Evolutionary conservation across 352 stramenopile genomes (phyloP), one percentile per base, ranked within the genome.

Genomic region (Pythium phragmitis): DNA sequence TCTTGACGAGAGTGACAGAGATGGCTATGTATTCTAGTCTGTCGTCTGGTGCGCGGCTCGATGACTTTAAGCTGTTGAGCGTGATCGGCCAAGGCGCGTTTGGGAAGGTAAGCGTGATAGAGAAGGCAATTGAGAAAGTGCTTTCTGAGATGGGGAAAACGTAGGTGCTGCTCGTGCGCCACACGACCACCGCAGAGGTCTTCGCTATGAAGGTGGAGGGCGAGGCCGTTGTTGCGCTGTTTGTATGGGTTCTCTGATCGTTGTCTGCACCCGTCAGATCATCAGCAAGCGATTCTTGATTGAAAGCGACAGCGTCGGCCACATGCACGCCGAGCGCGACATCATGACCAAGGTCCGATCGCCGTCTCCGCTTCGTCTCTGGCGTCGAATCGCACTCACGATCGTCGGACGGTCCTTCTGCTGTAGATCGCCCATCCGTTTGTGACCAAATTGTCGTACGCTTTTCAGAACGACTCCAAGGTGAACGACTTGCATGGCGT

Each of bases 21-120:
- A 11, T 23, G 26, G 21, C 48, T 28, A 13, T 41, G 45, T 0
- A 62, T 6, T 2, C 39, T 21, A 45, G 37, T 53, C 23, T 26
- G 21, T 36, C 54, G 51, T 12, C 16, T 36, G 17, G 36, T 6
- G 76, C 87, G 26, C 81, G 71, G 19, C 80, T 98, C 13, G 90
- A 96, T 28, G 97, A 99, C 76, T 99, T 99, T 75, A 79, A 98
- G 63, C 72, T 99, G 30, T 78, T 99, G 19, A 97, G 91, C 56
- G 94, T 99, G n/a, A 98, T 99, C 47, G 84, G 84, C 6, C 84
- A 92, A 63, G 84, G 84, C 19, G 80, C 84, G n/a, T 92, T 92
- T 45, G 84, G 81, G 39, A 87, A 85, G 73, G 79, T 84, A 13
- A 28, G 53, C 56, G 46, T 49, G 7, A 16, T 34, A 1, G 36